Evolutionary conservation across 2,329 filamentous ascomycete species (phyloP), one percentile per base, ranked within the genome.

Genomic region (Botrytis sinoallii): DNA sequence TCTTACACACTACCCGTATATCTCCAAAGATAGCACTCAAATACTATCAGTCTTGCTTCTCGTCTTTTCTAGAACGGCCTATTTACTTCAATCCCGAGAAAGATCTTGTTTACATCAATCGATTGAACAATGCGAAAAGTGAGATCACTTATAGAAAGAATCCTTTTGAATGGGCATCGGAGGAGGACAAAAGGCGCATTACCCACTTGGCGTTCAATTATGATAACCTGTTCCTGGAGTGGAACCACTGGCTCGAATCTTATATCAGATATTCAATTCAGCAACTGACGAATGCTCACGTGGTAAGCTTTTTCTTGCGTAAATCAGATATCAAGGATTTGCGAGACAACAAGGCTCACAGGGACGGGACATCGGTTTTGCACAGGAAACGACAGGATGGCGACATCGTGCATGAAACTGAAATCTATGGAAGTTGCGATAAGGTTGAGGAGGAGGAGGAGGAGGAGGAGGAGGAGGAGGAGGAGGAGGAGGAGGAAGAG

Each of bases 341-440:
- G 52, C 52, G 9, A 29, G n/a, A 55, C 14, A 16, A 29, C n/a
- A 55, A 55, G n/a, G n/a, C 25, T 55, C 14, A 29, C 52, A 16
- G 3, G n/a, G 3, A 1, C 7, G n/a, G n/a, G 6, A 55, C 5
- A 18, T 3, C 9, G 3, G 14, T 29, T 29, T 29, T 14, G n/a
- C 0, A 16, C 14, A 18, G 3, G 1, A 29, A 29, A 16, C 1
- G 3, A 18, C n/a, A 1, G 52, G 14, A 55, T 55, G 2, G 14
- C 12, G 12, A 7, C 6, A 55, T 2, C 6, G 14, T 16, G 7
- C 2, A 16, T n/a, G 25, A 3, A 14, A 55, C 48, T 55, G 5
- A 7, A 29, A 16, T n/a, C 6, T 16, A 55, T 55, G 25, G 12
- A 16, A 3, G 14, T 55, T 16, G 5, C 6, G 52, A 29, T 55